Evolutionary conservation across 495 filamentous ascomycete genomes (phyloP).

Genomic region (Cercophora newfieldiana): DNA sequence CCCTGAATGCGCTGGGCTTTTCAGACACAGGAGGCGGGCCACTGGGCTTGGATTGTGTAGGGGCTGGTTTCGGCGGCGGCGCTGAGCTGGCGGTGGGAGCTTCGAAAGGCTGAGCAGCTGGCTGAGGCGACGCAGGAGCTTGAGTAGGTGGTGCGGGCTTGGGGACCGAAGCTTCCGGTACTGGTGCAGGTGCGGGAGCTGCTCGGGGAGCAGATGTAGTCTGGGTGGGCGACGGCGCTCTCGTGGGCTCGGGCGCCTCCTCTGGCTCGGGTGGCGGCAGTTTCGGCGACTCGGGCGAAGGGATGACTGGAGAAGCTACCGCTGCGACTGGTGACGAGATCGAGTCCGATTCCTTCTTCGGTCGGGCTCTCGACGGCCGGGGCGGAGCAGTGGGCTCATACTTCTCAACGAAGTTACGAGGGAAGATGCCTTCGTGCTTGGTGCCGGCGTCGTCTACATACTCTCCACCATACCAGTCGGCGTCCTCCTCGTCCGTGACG

Average conservation of each 20-base stretch:
- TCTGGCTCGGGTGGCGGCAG: constrained; percentile 31
- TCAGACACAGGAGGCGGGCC: constrained; percentile 69
- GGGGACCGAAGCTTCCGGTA: constrained; percentile 38
- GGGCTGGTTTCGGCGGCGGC: constrained; percentile 48
- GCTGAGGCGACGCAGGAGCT: constrained; percentile 43
- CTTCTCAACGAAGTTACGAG: constrained; percentile 93
- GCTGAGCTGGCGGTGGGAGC: constrained; percentile 29
- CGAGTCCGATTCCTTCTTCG: constrained; percentile 65
- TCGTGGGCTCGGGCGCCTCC: constrained; percentile 33
- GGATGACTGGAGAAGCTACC: constrained; percentile 55
- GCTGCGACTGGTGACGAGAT: constrained; percentile 64
- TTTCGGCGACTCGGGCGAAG: constrained; percentile 52
- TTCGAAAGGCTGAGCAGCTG: constrained; percentile 32
- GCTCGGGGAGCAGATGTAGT: constrained; percentile 32
- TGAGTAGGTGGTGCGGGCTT: constrained; percentile 41
- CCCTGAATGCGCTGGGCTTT: constrained; percentile 87
- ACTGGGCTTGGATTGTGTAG: constrained; percentile 33
- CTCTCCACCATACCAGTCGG: constrained; percentile 92
- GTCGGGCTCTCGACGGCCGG: constrained; percentile 70
- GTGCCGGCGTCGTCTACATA: constrained; percentile 72
- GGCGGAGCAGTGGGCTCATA: constrained; percentile 90
- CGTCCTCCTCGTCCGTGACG: constrained; percentile 88
- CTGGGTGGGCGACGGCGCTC: constrained; percentile 23
- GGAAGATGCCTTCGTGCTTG: constrained; percentile 88
- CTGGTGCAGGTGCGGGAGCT: constrained; percentile 24